phyloP scores from a whole-genome alignment of 352 stramenopile genomes.

The Hyaloperonospora arabidopsidis region DNA sequence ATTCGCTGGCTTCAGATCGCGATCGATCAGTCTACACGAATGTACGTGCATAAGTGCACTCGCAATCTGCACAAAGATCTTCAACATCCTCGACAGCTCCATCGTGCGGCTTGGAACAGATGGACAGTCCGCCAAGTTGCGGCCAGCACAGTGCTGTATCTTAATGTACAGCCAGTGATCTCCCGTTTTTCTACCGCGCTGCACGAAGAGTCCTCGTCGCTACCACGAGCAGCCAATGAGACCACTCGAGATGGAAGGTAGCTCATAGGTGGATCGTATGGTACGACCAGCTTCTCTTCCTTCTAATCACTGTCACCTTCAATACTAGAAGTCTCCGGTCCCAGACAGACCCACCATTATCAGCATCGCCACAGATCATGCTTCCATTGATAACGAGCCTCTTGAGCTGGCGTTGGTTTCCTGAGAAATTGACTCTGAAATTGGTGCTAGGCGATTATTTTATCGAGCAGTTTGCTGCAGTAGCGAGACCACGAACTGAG shows the following conservation, averaged over 20 bases:
- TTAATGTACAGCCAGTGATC: conserved; percentile 90
- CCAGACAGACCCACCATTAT: conserved; percentile 69
- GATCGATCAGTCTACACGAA: conserved; percentile 84
- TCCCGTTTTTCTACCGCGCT: conserved; percentile 36
- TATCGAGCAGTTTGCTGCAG: conserved; percentile 55
- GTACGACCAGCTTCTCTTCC: conserved; percentile 53
- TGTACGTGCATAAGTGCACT: conserved; percentile 86
- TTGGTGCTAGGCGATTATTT: conserved; percentile 65
- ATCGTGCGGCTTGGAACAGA: conserved; percentile 44
- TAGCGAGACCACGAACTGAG: conserved; percentile 20
- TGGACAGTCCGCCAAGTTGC: conserved; percentile 83
- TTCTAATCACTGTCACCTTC: conserved; percentile 46
- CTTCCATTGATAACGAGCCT: conserved; percentile 45
- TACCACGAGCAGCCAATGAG: conserved; percentile 13
- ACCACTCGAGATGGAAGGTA: conserved; percentile 10
- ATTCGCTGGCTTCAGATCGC: conserved; percentile 86
- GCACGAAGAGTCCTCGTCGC: conserved; percentile 38
- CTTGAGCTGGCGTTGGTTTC: conserved; percentile 36
- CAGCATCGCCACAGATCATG: conserved; percentile 32
- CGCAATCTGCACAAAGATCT: conserved; percentile 85
- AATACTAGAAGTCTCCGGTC: conserved; percentile 51
- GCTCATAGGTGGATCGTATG: conserved; percentile 28
- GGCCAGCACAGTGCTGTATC: conserved; percentile 86
- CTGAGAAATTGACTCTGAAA: conserved; percentile 56
- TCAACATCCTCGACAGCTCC: conserved; percentile 70